Base-by-base conservation (phyloP, 371 early-diverging fungal genomes). In the Conidiobolus coronatus region DNA sequence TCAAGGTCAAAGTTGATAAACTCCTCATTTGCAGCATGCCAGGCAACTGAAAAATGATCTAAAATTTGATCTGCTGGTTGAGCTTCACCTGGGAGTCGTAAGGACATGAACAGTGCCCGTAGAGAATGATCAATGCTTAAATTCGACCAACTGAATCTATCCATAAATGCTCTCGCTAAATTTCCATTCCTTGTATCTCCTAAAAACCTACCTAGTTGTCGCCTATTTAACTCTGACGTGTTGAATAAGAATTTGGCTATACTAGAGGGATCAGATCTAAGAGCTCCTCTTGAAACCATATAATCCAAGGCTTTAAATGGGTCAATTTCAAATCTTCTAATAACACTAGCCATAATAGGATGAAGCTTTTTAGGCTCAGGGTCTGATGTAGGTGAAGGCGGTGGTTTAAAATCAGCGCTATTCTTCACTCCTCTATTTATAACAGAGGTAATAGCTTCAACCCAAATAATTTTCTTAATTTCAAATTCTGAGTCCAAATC, bases 221-320 rank as follows among this genome's bases (percentile, higher is more conserved):
- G 60, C 13, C 81, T 68, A 48, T 62, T 70, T n/a, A 85, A 64
- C 48, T 73, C 71, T 0, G 79, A 75, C 23, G 81, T 79, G 24
- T 74, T 69, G 61, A 80, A 71, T 35, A 86, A 50, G 49, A 83
- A 85, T 6, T 69, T 67, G 34, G 81, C 80, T 20, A 81, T 72
- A n/a, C 61, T 65, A 14, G 74, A 58, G 0, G 81, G 73, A n/a
- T 68, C 71, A n/a, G 70, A 56, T 0, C 65, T 65, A 12, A 84
- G 54, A 9, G 73, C 64, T 12, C 71, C 63, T 44, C 73, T 75
- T 39, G 71, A 66, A 20, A 80, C 60, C 45, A 86, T 60, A 47
- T 77, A 77, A 9, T 61, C 60, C 8, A 86, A 67, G 0, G 77
- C 77, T 23, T 65, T 59, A 1, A 64, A 64, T 2, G 81, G 72